phyloP scores from a whole-genome alignment of 1,139 yeast genomes.

The Protomyces pachydermus region DNA sequence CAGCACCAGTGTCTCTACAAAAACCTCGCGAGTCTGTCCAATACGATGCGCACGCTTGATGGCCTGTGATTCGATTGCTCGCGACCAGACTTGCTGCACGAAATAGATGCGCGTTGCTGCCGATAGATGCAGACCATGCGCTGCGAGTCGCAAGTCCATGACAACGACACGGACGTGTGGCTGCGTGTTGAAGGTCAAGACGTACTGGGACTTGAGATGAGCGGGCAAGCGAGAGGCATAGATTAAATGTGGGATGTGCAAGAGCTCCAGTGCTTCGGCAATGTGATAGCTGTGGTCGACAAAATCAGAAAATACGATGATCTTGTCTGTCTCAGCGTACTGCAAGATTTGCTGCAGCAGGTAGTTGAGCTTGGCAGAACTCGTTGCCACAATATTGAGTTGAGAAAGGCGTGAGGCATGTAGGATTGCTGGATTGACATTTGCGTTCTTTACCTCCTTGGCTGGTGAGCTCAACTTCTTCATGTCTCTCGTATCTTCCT shows the following conservation, averaged over 20 bases:
- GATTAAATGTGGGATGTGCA: constrained; percentile 57
- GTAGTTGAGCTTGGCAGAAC: constrained; percentile 59
- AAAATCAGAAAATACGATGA: constrained; percentile 63
- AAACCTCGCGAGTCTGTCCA: constrained; percentile 55
- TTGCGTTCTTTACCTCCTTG: neutral
- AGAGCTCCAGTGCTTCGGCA: constrained; percentile 57
- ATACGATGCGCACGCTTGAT: constrained; percentile 69
- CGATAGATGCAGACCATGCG: constrained; percentile 65
- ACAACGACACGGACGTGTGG: constrained; percentile 52
- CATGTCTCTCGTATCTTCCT: neutral
- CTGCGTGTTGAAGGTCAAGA: constrained; percentile 50
- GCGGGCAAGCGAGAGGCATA: constrained; percentile 58
- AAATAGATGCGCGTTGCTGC: constrained; percentile 66
- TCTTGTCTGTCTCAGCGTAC: constrained; percentile 53
- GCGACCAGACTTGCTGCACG: constrained; percentile 65
- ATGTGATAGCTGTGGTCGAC: constrained; percentile 59
- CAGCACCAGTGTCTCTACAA: constrained; percentile 62
- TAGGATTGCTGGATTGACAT: neutral
- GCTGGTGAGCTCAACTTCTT: neutral
- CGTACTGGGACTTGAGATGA: constrained; percentile 50
- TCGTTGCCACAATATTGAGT: constrained; percentile 42
- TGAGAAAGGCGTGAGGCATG: neutral
- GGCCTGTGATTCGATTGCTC: constrained; percentile 66
- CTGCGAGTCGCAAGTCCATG: constrained; percentile 64
- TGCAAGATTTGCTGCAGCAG: constrained; percentile 46